These are phyloP conservation scores for Sugiyamaella valdiviana DNA, from an alignment of 805 yeast genomes.

Conservation along the genomic window DNA sequence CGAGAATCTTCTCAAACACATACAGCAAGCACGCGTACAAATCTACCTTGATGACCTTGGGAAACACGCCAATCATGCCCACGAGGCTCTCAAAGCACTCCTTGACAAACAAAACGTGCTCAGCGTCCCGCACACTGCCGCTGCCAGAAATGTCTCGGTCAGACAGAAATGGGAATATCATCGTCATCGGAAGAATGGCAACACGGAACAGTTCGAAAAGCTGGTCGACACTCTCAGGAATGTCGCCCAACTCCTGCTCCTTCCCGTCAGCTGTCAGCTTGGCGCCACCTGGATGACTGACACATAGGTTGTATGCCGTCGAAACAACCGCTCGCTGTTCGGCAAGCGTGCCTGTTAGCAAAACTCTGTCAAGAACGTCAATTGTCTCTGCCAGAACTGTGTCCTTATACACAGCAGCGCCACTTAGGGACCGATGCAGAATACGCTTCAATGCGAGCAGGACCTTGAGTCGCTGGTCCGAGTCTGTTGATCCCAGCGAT, in stretches of 20 bases:
- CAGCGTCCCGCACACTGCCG: constrained; percentile 30
- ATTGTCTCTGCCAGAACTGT: constrained; percentile 67
- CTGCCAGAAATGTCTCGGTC: constrained; percentile 18
- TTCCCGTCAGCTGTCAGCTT: constrained; percentile 12
- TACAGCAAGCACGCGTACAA: constrained; percentile 63
- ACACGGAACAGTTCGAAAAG: constrained; percentile 75
- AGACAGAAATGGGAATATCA: constrained; percentile 21
- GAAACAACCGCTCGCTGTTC: constrained; percentile 47
- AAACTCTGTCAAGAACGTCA: constrained; percentile 67
- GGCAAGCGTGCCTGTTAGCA: constrained; percentile 46
- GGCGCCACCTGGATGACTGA: constrained; percentile 34
- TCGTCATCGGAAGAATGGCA: constrained; percentile 54
- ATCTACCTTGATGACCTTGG: constrained; percentile 63
- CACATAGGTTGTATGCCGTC: constrained; percentile 53
- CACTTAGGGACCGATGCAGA: constrained; percentile 50
- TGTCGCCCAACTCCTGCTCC: constrained; percentile 34
- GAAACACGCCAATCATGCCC: constrained; percentile 59
- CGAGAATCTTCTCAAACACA: constrained; percentile 52
- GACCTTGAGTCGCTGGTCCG: constrained; percentile 33
- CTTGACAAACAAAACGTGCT: constrained; percentile 37
- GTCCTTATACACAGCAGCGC: constrained; percentile 56
- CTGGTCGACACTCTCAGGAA: constrained; percentile 61
- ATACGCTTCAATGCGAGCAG: constrained; percentile 49
- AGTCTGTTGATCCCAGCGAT: constrained; percentile 13
- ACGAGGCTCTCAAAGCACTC: constrained; percentile 46